Percentiles rank a stretch among this genome's conserved stretches.
Evolutionary conservation across 2,329 filamentous ascomycete genomes (phyloP).

Genomic region (Colletotrichum spinosum): DNA sequence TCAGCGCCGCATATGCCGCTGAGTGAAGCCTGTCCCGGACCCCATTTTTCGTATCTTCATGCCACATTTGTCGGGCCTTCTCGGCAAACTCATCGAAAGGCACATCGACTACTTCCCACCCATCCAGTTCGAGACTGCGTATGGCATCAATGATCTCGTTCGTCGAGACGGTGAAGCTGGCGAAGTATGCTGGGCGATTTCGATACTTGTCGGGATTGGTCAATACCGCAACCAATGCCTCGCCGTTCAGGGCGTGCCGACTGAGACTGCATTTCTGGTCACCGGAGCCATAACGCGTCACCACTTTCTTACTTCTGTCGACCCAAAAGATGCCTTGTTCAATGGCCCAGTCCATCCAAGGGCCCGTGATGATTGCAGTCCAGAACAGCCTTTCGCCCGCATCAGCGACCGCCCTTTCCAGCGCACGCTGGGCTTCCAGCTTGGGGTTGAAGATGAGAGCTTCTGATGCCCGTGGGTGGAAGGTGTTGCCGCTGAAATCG

Average conservation of each 20-base stretch:
- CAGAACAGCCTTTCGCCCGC: conserved; percentile 29
- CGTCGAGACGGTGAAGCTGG: conserved; percentile 28
- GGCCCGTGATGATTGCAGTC: conserved; percentile 40
- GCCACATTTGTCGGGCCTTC: conserved; percentile 19
- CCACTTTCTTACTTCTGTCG: conserved; percentile 18
- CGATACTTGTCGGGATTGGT: conserved; percentile 4
- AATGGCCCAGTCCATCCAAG: conserved; percentile 41
- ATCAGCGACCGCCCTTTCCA: conserved; percentile 28
- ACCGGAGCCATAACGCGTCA: conserved; percentile 34
- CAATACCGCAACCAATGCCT: conserved; percentile 32
- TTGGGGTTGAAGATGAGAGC: conserved; percentile 37
- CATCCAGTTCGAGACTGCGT: background rate
- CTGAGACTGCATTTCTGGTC: conserved; percentile 29
- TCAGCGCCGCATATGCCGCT: conserved; percentile 30
- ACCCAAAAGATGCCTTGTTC: conserved; percentile 39
- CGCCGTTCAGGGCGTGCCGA: conserved; percentile 21
- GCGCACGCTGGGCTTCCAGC: conserved; percentile 41
- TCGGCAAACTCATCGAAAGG: background rate
- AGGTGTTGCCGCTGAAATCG: conserved; percentile 41
- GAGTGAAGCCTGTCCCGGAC: conserved; percentile 28
- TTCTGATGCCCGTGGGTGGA: conserved; percentile 34
- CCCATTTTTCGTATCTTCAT: conserved; percentile 15
- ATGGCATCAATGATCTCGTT: conserved; percentile 22
- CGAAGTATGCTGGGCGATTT: conserved; percentile 21
- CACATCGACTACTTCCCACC: background rate